Base-by-base conservation (phyloP, 768 basidiomycete genomes). In the Boletales sp. region DNA sequence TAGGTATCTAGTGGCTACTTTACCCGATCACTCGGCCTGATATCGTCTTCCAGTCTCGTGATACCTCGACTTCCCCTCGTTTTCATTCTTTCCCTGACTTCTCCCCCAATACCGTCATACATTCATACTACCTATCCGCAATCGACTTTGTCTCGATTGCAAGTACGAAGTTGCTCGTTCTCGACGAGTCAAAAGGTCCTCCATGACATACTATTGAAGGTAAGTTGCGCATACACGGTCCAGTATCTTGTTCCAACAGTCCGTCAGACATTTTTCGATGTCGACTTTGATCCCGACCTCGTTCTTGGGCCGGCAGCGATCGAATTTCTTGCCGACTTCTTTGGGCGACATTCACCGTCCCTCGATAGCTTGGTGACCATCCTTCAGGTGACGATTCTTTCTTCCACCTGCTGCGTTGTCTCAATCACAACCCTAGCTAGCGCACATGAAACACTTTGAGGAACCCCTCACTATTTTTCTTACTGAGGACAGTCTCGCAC, bases 381-480 rank as follows among this genome's bases (percentile, higher is more conserved):
- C 31, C 61, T 91, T 6, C 87, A 89, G 70, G 86, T 85, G 50
- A 48, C 67, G 39, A 27, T 30, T n/a, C 14, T 17, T 4, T 40
- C 32, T 4, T 35, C 12, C n/a, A 10, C 15, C 31, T 1, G 11
- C 2, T 7, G 5, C 15, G 32, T 18, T 18, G 3, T 43, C 47
- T 53, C 30, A 45, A 15, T 9, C 39, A 13, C 43, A 38, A 13
- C 54, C 17, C 12, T 21, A 90, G 85, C 69, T 90, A 3, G 72
- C 73, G 0, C 73, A 88, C 59, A 64, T 90, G 63, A 86, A 86
- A 52, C 88, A 91, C 63, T 88, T 87, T 55, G 74, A 75, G 24
- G 80, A 87, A 21, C 81, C 83, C 0, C 64, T 87, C 13, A 72
- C 77, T 4, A 43, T 75, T 8, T 39, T 66, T 48, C 47, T 59